Conservation (phyloP, 148 eudicot genomes). For the Selenicereus undatus region DNA sequence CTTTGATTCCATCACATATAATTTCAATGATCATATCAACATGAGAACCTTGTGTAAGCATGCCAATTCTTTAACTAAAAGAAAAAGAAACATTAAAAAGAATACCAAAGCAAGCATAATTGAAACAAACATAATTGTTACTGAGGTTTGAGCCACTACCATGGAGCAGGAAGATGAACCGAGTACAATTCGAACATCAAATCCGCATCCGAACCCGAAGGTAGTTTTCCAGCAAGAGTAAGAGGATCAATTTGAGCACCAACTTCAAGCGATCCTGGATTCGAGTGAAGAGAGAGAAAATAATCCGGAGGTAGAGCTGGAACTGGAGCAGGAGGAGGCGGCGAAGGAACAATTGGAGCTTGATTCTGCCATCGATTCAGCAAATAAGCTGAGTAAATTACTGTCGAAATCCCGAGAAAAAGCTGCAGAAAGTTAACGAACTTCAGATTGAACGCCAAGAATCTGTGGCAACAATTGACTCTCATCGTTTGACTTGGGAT, state of each 20-base stretch:
- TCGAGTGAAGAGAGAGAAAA: background rate
- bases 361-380: constrained; percentile 56
- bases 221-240: constrained; percentile 15
- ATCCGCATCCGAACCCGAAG: constrained; percentile 20
- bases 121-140: background rate
- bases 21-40: background rate
- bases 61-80: no score
- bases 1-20: background rate
- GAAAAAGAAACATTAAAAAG: background rate
- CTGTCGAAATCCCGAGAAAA: constrained; percentile 49
- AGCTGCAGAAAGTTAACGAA: constrained; percentile 59
- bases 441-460: constrained; percentile 53
- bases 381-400: constrained; percentile 56
- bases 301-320: constrained; percentile 27
- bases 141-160: constrained; percentile 32
- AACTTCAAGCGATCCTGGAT: constrained; percentile 17
- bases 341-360: constrained; percentile 24
- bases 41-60: background rate
- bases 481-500: constrained; percentile 27
- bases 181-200: constrained; percentile 15
- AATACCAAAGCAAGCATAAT: background rate
- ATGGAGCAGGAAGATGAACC: constrained; percentile 51
- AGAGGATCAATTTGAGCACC: constrained; percentile 18
- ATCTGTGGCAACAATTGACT: constrained; percentile 58
- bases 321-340: constrained; percentile 34